Percentiles rank a stretch among this genome's conserved stretches.
Evolutionary conservation across 495 filamentous ascomycete genomes (phyloP).

Genomic region (Xylaria scruposa): DNA sequence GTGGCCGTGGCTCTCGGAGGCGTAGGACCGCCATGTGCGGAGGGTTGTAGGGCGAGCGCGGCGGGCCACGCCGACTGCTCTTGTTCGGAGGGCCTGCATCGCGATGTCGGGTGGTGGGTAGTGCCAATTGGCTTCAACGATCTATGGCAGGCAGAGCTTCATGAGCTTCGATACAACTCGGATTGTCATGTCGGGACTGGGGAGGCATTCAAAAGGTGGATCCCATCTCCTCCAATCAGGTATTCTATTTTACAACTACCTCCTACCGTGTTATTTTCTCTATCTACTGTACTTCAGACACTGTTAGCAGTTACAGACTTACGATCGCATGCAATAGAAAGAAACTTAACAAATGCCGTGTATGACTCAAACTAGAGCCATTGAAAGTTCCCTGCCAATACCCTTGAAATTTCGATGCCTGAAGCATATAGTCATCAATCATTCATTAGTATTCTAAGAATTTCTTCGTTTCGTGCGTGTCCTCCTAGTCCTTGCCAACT

Average conservation of each 20-base stretch:
- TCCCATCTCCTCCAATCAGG: slow-evolving; percentile 28
- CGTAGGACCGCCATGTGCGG: slow-evolving; percentile 50
- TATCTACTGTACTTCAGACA: background rate
- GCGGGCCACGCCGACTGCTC: slow-evolving; percentile 46
- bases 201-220: slow-evolving; percentile 33
- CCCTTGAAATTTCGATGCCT: background rate
- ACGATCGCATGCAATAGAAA: background rate
- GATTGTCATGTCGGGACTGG: slow-evolving; percentile 31
- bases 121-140: slow-evolving; percentile 38
- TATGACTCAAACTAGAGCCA: background rate
- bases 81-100: slow-evolving; percentile 56
- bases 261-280: slow-evolving; percentile 21
- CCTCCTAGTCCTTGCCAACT: slow-evolving; percentile 39
- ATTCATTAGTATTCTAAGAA: slow-evolving; percentile 8
- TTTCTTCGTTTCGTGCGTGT: slow-evolving; percentile 32
- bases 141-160: slow-evolving; percentile 25
- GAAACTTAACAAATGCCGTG: background rate
- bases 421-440: background rate
- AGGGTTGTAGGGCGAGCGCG: slow-evolving; percentile 39
- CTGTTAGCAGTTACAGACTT: background rate
- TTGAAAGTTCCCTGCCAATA: background rate
- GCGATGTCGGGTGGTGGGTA: slow-evolving; percentile 32
- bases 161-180: slow-evolving; percentile 21
- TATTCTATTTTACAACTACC: slow-evolving; percentile 19
- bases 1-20: slow-evolving; percentile 50